A percentile compares a stretch with the other conserved stretches of the same genome.
Evolutionary conservation across 805 yeast species (phyloP).

Genomic region (Yarrowia porcina): DNA sequence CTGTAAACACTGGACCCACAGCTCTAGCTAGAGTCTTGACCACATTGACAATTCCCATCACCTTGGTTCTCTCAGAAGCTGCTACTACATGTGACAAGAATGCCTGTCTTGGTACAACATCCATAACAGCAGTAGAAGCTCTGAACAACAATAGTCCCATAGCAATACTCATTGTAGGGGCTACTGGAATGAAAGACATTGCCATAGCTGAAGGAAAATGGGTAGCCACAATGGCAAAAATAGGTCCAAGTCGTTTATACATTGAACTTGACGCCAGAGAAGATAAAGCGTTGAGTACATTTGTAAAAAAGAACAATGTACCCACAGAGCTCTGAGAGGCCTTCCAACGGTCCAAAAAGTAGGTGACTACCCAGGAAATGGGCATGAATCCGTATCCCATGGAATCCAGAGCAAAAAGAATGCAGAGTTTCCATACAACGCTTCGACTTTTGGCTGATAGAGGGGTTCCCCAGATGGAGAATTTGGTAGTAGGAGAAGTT

Average conservation of each 20-base stretch:
- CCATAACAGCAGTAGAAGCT: slow-evolving; percentile 72
- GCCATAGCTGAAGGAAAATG: slow-evolving; percentile 77
- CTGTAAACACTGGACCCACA: slow-evolving; percentile 77
- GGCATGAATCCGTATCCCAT: slow-evolving; percentile 88
- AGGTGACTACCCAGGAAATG: slow-evolving; percentile 82
- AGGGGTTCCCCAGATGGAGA: slow-evolving; percentile 27
- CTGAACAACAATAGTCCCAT: slow-evolving; percentile 52
- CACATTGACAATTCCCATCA: slow-evolving; percentile 81
- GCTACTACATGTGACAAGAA: slow-evolving; percentile 65
- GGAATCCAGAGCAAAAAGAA: slow-evolving; percentile 76
- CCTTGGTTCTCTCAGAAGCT: slow-evolving; percentile 63
- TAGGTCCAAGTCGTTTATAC: slow-evolving; percentile 70
- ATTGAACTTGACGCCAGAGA: slow-evolving; percentile 74
- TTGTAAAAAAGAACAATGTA: slow-evolving; percentile 58
- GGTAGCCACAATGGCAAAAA: slow-evolving; percentile 65
- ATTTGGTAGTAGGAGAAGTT: neutral
- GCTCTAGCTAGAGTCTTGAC: slow-evolving; percentile 83
- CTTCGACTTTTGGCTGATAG: slow-evolving; percentile 31
- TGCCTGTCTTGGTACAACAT: slow-evolving; percentile 87
- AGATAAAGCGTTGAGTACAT: slow-evolving; percentile 60
- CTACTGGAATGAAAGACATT: slow-evolving; percentile 52
- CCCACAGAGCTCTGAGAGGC: slow-evolving; percentile 61
- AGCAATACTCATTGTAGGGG: slow-evolving; percentile 45
- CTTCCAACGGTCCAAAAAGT: slow-evolving; percentile 57
- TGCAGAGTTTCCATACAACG: slow-evolving; percentile 29